Evolutionary conservation across 2,329 filamentous ascomycete genomes (phyloP), one percentile per base, ranked within the genome.

Genomic region (Talaromyces rugulosus): DNA sequence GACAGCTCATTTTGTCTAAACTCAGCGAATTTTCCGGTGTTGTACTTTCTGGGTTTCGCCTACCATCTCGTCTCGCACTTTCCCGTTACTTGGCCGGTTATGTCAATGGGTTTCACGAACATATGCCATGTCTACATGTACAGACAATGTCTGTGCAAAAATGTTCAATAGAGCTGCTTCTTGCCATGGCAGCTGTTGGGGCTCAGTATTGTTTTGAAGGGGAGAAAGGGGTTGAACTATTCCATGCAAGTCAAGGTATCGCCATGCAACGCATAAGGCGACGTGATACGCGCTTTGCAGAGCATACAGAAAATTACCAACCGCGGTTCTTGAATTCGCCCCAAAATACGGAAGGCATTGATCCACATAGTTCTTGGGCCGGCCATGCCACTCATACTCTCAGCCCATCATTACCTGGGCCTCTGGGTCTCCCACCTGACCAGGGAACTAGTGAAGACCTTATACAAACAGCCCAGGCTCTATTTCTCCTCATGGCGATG

Each of bases 91-190:
- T 70, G 6, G 66, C 65, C 31, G 65, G 66, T 18, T 70, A 69
- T 58, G 60, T 70, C 40, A 68, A 68, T 42, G 65, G 65, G 11
- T 70, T 68, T 51, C 67, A 69, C 27, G 66, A 69, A 36, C 67
- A 70, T 63, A 62, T 67, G 18, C 68, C 68, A 4, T 70, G 68
- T 56, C 56, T 70, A 5, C 68, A 70, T 60, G 58, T 60, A 16
- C 61, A 56, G 44, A 60, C 61, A 3, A 42, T 69, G 51, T 60
- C 63, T 16, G 60, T 68, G 9, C 58, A 65, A 51, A 65, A 62
- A 14, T 62, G 60, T 31, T 64, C 60, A 42, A 63, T 67, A 52
- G 67, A 68, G 51, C 62, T 69, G 12, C 58, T 68, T 30, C 59
- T 69, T 30, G 66, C 66, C n/a, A 69, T 69, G 60, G 66, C 66